Evolutionary conservation across 2,329 filamentous ascomycete genomes (phyloP).

Genomic region (Decorospora gaudefroyi): DNA sequence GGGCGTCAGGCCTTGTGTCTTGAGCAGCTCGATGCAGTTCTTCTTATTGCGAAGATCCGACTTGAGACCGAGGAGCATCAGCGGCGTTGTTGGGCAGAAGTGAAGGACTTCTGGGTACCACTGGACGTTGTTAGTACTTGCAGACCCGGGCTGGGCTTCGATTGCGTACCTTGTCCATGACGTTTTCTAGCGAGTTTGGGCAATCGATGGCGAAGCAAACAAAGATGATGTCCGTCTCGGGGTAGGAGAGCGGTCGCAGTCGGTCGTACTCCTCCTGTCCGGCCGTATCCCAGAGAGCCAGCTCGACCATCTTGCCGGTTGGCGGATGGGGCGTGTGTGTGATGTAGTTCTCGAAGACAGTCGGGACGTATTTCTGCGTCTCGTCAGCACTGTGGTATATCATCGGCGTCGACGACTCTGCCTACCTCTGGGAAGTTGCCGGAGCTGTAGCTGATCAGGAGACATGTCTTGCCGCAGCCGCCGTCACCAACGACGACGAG

Average conservation of each 20-base stretch:
- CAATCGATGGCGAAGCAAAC: constrained; percentile 99
- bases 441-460: constrained; percentile 98
- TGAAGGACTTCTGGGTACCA: constrained; percentile 99
- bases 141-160: neutral
- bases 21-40: constrained; percentile 97
- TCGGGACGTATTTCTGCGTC: constrained; percentile 95
- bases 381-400: constrained; percentile 11
- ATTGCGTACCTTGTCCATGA: constrained; percentile 87
- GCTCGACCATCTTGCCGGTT: constrained; percentile 91
- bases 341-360: constrained; percentile 99
- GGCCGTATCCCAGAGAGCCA: constrained; percentile 97
- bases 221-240: constrained; percentile 95
- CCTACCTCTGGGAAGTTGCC: constrained; percentile 96
- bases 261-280: constrained; percentile 99
- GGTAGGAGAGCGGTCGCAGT: constrained; percentile 91
- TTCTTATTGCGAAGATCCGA: constrained; percentile 94
- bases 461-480: constrained; percentile 96
- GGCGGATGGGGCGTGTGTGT: constrained; percentile 88
- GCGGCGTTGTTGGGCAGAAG: constrained; percentile 96
- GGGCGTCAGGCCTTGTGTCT: constrained; percentile 93
- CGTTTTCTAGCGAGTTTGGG: constrained; percentile 96
- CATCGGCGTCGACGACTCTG: neutral
- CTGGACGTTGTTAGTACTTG: constrained; percentile 57
- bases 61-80: constrained; percentile 94
- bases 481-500: constrained; percentile 98